phyloP scores from a whole-genome alignment of 352 stramenopile genomes.

The Phytophthora pisi region DNA sequence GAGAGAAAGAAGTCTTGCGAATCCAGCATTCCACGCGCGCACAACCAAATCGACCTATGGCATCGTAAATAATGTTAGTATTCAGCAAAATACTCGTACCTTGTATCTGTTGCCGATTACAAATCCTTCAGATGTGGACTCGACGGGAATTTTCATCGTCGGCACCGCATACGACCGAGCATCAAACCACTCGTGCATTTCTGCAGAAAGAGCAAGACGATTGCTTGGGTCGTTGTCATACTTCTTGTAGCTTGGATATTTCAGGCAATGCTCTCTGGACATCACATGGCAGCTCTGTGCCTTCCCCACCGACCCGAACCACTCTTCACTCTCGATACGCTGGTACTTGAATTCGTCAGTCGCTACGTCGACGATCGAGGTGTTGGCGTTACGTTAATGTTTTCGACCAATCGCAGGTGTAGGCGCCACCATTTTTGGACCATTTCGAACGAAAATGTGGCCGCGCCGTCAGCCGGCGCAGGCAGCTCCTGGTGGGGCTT shows the following conservation, averaged over 20 bases:
- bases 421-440: constrained; percentile 20
- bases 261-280: constrained; percentile 24
- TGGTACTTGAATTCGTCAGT: constrained; percentile 32
- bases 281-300: constrained; percentile 33
- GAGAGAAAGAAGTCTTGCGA: constrained; percentile 13
- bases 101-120: constrained; percentile 24
- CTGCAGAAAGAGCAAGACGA: constrained; percentile 28
- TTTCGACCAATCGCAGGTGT: constrained; percentile 35
- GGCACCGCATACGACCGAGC: constrained; percentile 13
- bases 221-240: constrained; percentile 27
- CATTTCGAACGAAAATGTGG: constrained; percentile 38
- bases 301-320: constrained; percentile 16
- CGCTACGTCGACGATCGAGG: constrained; percentile 20
- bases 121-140: constrained; percentile 8
- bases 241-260: constrained; percentile 20
- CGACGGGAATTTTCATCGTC: constrained; percentile 26
- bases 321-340: constrained; percentile 20
- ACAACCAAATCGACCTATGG: constrained; percentile 16
- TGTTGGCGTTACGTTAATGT: neutral
- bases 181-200: constrained; percentile 28
- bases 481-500: constrained; percentile 3
- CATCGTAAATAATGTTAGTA: constrained; percentile 13
- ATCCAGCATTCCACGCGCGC: constrained; percentile 5
- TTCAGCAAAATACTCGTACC: constrained; percentile 9
- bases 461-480: constrained; percentile 31